phyloP scores from a whole-genome alignment of 495 filamentous ascomycete genomes.

The Sporormia fimetaria region DNA sequence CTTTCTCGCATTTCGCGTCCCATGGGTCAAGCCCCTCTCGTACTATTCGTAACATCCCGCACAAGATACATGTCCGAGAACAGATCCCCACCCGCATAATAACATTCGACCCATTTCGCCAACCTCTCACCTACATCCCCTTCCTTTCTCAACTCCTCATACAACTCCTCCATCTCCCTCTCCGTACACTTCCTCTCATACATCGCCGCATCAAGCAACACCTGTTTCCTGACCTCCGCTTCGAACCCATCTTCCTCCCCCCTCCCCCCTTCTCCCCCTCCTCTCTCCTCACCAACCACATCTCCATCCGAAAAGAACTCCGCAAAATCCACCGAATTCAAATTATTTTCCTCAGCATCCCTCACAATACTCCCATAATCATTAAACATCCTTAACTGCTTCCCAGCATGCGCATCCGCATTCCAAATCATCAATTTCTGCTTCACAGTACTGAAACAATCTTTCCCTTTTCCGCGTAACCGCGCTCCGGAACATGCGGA shows the following conservation, averaged over 20 bases:
- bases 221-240: not conserved
- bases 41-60: constrained; percentile 14
- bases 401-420: constrained; percentile 27
- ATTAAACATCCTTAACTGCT: constrained; percentile 35
- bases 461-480: constrained; percentile 5
- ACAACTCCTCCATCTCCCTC: not conserved
- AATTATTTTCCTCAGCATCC: constrained; percentile 32
- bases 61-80: constrained; percentile 34
- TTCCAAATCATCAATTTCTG: constrained; percentile 29
- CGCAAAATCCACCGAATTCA: constrained; percentile 31
- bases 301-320: not conserved
- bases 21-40: not conserved
- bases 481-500: constrained; percentile 30
- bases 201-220: not conserved
- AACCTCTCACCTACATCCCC: not conserved
- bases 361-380: constrained; percentile 32
- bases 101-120: constrained; percentile 9
- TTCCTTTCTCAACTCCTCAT: not conserved
- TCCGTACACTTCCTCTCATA: constrained; percentile 1
- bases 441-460: constrained; percentile 12
- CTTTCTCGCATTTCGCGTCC: too few species aligned
- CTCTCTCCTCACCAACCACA: too few species aligned
- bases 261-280: too few species aligned
- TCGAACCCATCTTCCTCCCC: too few species aligned
- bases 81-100: constrained; percentile 33